These are phyloP conservation scores for Massarina eburnea DNA, from an alignment of 2,329 filamentous ascomycete species.

Conservation along the genomic window DNA sequence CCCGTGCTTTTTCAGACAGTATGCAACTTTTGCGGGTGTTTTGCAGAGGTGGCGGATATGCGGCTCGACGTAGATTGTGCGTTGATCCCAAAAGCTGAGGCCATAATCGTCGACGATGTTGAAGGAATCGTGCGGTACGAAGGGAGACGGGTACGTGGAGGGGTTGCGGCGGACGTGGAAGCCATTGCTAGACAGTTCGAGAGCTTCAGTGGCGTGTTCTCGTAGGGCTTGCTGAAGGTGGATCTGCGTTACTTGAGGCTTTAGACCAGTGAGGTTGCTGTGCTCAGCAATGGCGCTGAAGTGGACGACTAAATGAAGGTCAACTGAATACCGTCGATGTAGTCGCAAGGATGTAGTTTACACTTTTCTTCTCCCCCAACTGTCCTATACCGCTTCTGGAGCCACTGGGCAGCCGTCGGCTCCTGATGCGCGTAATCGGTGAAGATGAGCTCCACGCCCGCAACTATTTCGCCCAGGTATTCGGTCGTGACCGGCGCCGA, in stretches of 20 bases:
- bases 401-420: conserved; percentile 24
- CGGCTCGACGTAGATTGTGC: conserved; percentile 42
- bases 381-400: conserved; percentile 24
- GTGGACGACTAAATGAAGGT: conserved; percentile 26
- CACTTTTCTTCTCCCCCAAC: conserved; percentile 30
- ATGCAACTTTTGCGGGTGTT: conserved; percentile 31
- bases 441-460: conserved; percentile 38
- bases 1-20: conserved; percentile 34
- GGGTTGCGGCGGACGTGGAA: conserved; percentile 35
- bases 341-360: conserved; percentile 3
- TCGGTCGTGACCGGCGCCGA: conserved; percentile 22
- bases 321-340: background rate
- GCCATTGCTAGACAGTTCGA: conserved; percentile 28
- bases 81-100: conserved; percentile 38
- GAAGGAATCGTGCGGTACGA: conserved; percentile 30
- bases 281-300: conserved; percentile 35
- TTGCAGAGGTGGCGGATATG: conserved; percentile 33
- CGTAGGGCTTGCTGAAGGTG: conserved; percentile 31
- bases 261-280: conserved; percentile 30
- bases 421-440: conserved; percentile 41
- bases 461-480: conserved; percentile 32
- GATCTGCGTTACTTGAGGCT: conserved; percentile 32
- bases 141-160: conserved; percentile 31
- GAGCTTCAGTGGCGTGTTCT: conserved; percentile 14
- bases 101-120: conserved; percentile 29